phyloP scores from a whole-genome alignment of 768 basidiomycete genomes.

The Suillus lakei region DNA sequence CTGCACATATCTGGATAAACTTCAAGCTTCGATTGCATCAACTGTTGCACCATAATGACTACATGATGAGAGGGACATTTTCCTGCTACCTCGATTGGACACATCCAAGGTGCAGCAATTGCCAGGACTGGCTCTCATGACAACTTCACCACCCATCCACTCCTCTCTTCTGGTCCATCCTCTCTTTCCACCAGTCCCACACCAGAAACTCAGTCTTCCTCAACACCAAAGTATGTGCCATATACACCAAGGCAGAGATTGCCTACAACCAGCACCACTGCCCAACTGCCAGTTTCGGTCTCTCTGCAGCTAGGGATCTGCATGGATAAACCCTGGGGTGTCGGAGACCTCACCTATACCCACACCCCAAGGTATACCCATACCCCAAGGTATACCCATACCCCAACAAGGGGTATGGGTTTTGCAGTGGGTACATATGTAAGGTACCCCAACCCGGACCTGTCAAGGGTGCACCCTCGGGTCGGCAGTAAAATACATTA shows the following conservation, averaged over 20 bases:
- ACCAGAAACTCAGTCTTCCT: conserved; percentile 18
- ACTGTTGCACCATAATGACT: conserved; percentile 34
- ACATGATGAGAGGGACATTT: conserved; percentile 43
- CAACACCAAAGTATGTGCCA: conserved; percentile 64
- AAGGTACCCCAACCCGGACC: no score
- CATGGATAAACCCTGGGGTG: conserved; percentile 10
- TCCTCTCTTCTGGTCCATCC: conserved; percentile 53
- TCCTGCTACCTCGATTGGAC: conserved; percentile 60
- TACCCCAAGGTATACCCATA: no score
- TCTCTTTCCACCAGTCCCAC: conserved; percentile 33
- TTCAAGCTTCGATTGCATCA: background rate
- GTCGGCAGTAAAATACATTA: background rate
- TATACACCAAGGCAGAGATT: conserved; percentile 78
- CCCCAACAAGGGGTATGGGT: no score
- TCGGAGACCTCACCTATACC: background rate
- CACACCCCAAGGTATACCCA: conserved; percentile 1
- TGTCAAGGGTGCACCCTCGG: no score
- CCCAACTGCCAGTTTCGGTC: conserved; percentile 43
- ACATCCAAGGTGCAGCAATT: conserved; percentile 48
- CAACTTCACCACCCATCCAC: conserved; percentile 62
- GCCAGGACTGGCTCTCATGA: conserved; percentile 56
- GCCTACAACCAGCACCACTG: conserved; percentile 49
- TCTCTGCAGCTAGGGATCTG: conserved; percentile 22
- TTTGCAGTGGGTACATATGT: no score
- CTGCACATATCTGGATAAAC: background rate